Percentiles rank a stretch among this genome's conserved stretches.
phyloP scores from a whole-genome alignment of 2,329 filamentous ascomycete species.

The Helicocarpus griseus region DNA sequence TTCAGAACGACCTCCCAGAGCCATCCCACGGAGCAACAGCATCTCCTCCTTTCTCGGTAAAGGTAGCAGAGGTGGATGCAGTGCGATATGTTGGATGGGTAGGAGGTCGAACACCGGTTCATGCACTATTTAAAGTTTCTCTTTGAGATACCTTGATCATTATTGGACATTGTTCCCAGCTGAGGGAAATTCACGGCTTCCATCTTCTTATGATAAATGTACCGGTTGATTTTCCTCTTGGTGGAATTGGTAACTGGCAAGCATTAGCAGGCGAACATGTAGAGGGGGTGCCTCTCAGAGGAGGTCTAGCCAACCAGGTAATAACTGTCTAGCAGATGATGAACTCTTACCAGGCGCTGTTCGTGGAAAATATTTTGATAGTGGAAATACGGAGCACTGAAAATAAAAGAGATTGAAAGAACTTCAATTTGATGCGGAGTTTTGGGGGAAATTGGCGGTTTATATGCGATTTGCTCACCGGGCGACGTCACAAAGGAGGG shows the following conservation, averaged over 20 bases:
- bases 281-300: neutral
- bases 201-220: conserved; percentile 19
- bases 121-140: conserved; percentile 43
- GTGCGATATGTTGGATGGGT: conserved; percentile 15
- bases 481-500: neutral
- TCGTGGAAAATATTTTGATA: too few relatives aligned
- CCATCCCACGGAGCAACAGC: neutral
- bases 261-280: neutral
- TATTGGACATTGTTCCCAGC: conserved; percentile 27
- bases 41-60: conserved; percentile 3
- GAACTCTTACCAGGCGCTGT: too few relatives aligned
- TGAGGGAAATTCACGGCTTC: conserved; percentile 32
- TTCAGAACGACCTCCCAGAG: conserved; percentile 38
- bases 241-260: neutral
- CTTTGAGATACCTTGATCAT: conserved; percentile 41
- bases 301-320: neutral
- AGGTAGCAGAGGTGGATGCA: conserved; percentile 17
- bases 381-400: too few relatives aligned
- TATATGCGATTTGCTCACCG: neutral
- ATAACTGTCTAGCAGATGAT: neutral
- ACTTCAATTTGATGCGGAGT: neutral
- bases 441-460: neutral
- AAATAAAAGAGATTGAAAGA: neutral
- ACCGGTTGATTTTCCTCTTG: conserved; percentile 9
- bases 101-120: conserved; percentile 53